Conservation (phyloP, 164 flowering plant genomes). For the Nymphaea colorata region DNA sequence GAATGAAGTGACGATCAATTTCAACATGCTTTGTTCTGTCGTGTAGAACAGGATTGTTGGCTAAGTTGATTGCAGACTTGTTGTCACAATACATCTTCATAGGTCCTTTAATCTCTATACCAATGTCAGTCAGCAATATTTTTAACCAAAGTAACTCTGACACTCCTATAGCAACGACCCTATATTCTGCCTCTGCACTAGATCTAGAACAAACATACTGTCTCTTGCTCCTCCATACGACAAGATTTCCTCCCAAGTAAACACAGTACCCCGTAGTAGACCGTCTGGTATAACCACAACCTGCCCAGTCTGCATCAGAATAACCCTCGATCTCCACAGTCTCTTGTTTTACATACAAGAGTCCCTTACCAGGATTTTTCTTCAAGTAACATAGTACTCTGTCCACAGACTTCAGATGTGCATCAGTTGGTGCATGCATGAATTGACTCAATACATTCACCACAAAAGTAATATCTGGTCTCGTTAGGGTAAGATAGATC, state of each 20-base stretch:
- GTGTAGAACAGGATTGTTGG: background rate
- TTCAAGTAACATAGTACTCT: background rate
- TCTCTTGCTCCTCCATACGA: background rate
- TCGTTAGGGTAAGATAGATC: background rate
- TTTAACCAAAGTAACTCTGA: background rate
- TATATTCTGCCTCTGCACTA: slow-evolving; percentile 2
- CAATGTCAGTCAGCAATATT: background rate
- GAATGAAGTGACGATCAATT: background rate
- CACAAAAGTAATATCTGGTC: background rate
- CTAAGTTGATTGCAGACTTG: background rate
- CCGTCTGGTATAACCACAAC: background rate
- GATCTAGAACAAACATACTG: background rate
- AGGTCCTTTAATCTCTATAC: background rate
- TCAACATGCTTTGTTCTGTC: background rate
- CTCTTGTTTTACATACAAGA: background rate
- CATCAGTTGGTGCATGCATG: background rate
- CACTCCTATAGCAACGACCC: background rate
- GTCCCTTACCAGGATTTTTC: background rate
- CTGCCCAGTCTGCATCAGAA: slow-evolving; percentile 3
- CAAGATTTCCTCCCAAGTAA: background rate
- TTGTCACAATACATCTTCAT: slow-evolving; percentile 3
- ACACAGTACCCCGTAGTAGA: background rate
- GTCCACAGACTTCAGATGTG: background rate
- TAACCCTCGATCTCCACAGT: background rate
- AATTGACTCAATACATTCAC: background rate